Evolutionary conservation across 495 filamentous ascomycete genomes (phyloP), one percentile per base, ranked within the genome.

Genomic region (Podospora tetraspora): DNA sequence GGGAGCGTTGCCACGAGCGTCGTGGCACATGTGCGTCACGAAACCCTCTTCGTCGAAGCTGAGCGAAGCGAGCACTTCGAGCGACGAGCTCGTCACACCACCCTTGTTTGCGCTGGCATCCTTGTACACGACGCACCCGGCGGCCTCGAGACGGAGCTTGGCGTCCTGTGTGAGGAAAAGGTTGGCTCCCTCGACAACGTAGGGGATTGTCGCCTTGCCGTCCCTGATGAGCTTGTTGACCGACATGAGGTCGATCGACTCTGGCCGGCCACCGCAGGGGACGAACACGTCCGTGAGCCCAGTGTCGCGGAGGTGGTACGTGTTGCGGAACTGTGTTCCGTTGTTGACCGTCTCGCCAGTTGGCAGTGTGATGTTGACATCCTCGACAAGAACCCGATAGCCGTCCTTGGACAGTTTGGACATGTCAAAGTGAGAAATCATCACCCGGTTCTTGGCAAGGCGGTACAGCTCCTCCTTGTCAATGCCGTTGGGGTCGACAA

Each of bases 51-150:
- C 94, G 77, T 98, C 90, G 76, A 99, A 97, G 59, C 92, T 94
- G 64, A 99, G 86, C 0, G 93, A 93, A 11, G 95, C 95, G 21
- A 99, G 85, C 5, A 99, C 95, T 73, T 99, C 95, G 59, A 98
- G 87, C 6, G 95, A 99, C 0, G 95, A 98, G n/a, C 92, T 96
- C 7, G 95, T 99, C 61, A 99, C 95, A 77, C 95, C 95, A 73
- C 95, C 95, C 84, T 99, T 99, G 85, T 99, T 99, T 58, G 96
- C 93, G 58, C 92, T 96, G 13, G 95, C 95, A 79, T 99, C 95
- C 83, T 99, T 99, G 87, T 92, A 98, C 58, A 99, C 79, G 71
- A 98, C 89, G 75, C 91, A 93, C 69, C 96, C 96, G 30, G 95
- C 94, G 72, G 91, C 89, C 81, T 99, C 95, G 6, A 99, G 86